Conservation (phyloP, 495 filamentous ascomycete genomes). For the Neurospora sp. region DNA sequence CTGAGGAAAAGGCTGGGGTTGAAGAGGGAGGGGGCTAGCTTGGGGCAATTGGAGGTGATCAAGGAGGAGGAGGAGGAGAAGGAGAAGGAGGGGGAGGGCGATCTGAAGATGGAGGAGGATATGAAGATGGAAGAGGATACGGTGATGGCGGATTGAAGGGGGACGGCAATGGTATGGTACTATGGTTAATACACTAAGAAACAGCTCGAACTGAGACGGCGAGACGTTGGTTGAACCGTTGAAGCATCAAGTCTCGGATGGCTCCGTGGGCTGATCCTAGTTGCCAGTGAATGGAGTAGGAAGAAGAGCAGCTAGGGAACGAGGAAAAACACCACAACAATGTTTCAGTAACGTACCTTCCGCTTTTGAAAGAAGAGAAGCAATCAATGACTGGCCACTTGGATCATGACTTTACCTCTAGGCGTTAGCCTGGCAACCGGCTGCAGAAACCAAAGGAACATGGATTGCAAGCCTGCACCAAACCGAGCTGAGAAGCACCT, state of each 20-base stretch:
- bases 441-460: not conserved
- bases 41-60: not conserved
- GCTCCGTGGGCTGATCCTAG: not conserved
- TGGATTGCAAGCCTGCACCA: not conserved
- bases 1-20: not conserved
- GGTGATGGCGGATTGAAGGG: not conserved
- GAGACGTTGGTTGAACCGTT: no score
- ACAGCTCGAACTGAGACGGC: no score
- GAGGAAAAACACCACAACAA: not conserved
- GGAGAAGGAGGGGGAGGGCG: not conserved
- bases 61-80: not conserved
- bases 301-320: not conserved
- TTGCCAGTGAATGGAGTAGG: not conserved
- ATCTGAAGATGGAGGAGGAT: not conserved
- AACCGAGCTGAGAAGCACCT: not conserved
- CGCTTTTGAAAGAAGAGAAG: not conserved
- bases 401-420: accelerated
- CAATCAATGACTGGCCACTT: not conserved
- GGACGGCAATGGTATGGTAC: no score
- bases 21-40: not conserved
- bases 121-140: not conserved
- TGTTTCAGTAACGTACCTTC: not conserved
- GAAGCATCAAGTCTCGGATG: not conserved
- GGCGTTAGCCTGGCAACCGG: not conserved
- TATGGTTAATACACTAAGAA: no score